Evolutionary conservation across 1,139 yeast species (phyloP), one percentile per base, ranked within the genome.

Genomic region (Yamadazyma dushanensis): DNA sequence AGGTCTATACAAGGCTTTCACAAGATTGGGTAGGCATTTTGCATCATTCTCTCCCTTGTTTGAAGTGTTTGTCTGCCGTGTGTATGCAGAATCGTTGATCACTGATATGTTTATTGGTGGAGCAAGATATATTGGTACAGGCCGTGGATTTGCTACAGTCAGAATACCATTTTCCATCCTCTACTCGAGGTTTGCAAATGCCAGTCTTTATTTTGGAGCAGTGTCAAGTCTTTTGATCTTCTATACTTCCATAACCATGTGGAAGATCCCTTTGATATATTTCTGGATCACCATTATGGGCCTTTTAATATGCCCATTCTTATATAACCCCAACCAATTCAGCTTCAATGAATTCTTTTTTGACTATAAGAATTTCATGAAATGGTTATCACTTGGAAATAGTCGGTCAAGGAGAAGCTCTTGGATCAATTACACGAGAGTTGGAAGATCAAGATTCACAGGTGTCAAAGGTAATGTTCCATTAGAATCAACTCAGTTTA

Each of bases 61-160:
- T 49, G 80, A 75, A 45, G 73, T 74, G 0, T 75, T 75, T 50
- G 78, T 73, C 6, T 73, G 79, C 50, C 59, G 70, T 37, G 64
- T 73, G 2, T 75, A 75, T 50, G 70, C 78, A 0, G 69, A 67
- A 32, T 70, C 80, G 0, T 52, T 75, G 40, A 62, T 66, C 3
- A 70, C 68, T 41, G 78, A 75, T 51, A 59, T 75, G 30, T 55
- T 72, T 5, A 51, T 72, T 35, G 80, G 80, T 1, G 80, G 80
- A 10, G 80, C 80, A 7, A 63, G 63, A 38, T 75, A 75, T 48
- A 71, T 75, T 46, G 73, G 78, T 2, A 75, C 80, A 0, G 80
- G 79, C 10, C 56, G 81, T 51, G 78, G 78, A 1, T 72, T 75
- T 52, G 76, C 80, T 24, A 75, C 80, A 0, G 54, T 63, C 2